Base-by-base conservation (phyloP, 208 protist genomes). In the Leishmania gerbilli region DNA sequence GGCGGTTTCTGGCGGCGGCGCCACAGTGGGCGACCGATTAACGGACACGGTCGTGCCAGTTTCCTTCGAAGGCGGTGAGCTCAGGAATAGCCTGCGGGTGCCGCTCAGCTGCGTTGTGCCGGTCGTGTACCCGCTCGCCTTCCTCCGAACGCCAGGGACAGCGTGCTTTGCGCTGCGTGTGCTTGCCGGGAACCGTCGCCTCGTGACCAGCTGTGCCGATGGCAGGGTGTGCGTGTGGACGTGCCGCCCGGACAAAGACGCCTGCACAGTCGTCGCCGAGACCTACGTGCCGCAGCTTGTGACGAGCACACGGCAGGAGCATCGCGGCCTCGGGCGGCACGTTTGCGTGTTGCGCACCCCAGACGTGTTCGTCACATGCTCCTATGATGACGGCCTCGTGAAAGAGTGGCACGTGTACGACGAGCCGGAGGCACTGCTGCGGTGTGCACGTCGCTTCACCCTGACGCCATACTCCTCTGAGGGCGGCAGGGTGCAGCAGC, bases 401-500 rank as follows among this genome's bases (percentile, higher is more conserved):
- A 89, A 84, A 80, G 94, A 97, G 87, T 97, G 94, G 92, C 94
- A 97, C 84, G 77, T 97, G 67, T 95, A 95, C 85, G 91, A 95
- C 62, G 87, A 91, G 77, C 89, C 92, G 24, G 87, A 94, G 82
- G 34, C 86, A 55, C 56, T 95, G 45, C 83, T 95, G 85, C 88
- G 91, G 27, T 93, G 88, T 60, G 87, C 88, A 65, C 87, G 93
- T 11, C 87, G 84, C 60, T 95, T 97, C 64, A 85, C 85, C 15
- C 68, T 95, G 31, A 81, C 58, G 56, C 83, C 79, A 27, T 62
- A 69, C 72, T 45, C 79, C 15, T 62, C 82, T 31, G 64, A 67
- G 21, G 5, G 80, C 49, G 49, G 60, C 13, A 72, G 42, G n/a
- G 24, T 27, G 81, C 84, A 3, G 51, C 49, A n/a, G 45, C 53